Base-by-base conservation (phyloP, 1,139 yeast species). In the Debaryomyces subglobosus region DNA sequence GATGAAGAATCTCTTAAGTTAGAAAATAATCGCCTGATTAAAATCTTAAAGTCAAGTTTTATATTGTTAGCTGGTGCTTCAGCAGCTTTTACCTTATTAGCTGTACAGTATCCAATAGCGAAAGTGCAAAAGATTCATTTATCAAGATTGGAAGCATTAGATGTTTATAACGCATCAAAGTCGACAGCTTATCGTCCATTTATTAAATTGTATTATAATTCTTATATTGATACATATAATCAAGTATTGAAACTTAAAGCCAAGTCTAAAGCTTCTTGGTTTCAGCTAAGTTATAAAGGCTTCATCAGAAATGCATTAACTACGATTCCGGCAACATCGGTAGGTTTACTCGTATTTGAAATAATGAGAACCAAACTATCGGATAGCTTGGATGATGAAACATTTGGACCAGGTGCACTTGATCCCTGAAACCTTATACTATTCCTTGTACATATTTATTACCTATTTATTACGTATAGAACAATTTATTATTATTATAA, bases 31-130 rank as follows among this genome's bases (percentile, higher is more conserved):
- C 60, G 77, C 39, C 78, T 74, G 73, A 71, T 78, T 1, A 75
- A 71, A 53, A 74, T 84, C 34, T 67, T 88, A 40, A 84, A 82
- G 57, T 85, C 96, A 7, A 68, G 87, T 1, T 89, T 89, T 63
- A 81, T 90, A 4, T 75, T 92, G 36, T 57, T 86, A n/a, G 97
- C 96, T 0, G 98, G 98, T 8, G 91, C 95, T 12, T 76, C 89
- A 3, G 96, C 98, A 0, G 94, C 97, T 0, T 73, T 85, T 32
- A 76, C 91, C 0, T 70, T 92, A 23, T 83, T 91, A 52, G 77
- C 85, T 5, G 84, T 91, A 7, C 97, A 91, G 58, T 91, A 86
- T 58, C 98, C 98, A 0, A 72, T 92, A 33, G 76, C 84, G 13
- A 89, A 88, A 64, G 68, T 91, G 29, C 98, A 92, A 60, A 86